Conservation (phyloP, 495 filamentous ascomycete genomes). For the Clavariopsis aquatica region DNA sequence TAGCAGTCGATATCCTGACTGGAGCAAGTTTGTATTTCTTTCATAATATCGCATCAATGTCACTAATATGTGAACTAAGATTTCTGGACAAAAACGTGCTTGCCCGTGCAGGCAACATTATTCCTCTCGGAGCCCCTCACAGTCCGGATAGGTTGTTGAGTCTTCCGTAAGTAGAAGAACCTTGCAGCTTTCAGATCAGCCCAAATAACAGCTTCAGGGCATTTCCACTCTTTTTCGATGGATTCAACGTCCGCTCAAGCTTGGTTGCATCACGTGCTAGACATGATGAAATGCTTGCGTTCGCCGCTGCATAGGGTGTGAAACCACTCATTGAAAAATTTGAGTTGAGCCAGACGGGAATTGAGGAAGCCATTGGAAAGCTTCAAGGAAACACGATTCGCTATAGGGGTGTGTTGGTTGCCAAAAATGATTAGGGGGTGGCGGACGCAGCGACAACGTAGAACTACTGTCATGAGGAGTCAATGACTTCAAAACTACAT, state of each 20-base stretch:
- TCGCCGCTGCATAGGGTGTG: conserved; percentile 24
- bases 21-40: conserved; percentile 27
- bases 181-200: not conserved
- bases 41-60: not conserved
- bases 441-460: too few species aligned
- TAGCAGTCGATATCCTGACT: conserved; percentile 40
- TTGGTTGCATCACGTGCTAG: conserved; percentile 26
- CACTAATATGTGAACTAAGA: conserved; percentile 9
- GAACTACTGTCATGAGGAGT: not conserved
- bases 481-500: not conserved
- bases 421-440: conserved; percentile 13
- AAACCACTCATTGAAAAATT: conserved; percentile 33
- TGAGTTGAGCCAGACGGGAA: conserved; percentile 27
- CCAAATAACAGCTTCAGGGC: conserved; percentile 13
- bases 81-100: conserved; percentile 32
- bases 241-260: conserved; percentile 30
- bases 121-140: conserved; percentile 25
- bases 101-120: conserved; percentile 29
- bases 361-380: conserved; percentile 28
- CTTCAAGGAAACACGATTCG: conserved; percentile 22
- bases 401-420: conserved; percentile 32
- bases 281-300: conserved; percentile 35
- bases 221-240: conserved; percentile 29
- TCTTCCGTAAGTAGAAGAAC: conserved; percentile 23
- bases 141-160: conserved; percentile 5